Base-by-base conservation (phyloP, 2,329 filamentous ascomycete species). In the Emmonsia crescens region DNA sequence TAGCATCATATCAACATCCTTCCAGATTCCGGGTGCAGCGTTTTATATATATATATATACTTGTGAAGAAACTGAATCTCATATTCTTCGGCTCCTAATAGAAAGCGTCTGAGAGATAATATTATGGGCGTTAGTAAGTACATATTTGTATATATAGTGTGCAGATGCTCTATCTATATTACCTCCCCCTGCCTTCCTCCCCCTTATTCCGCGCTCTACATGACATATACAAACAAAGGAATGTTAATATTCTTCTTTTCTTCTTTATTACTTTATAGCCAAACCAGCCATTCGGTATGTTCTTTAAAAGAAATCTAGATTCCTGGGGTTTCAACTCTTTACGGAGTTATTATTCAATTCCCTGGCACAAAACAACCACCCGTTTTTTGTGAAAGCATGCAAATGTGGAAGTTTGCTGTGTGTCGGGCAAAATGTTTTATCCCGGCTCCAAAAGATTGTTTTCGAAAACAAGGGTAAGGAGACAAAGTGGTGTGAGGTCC, bases 251-350 rank as follows among this genome's bases (percentile, higher is more conserved):
- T n/a, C n/a, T n/a, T 55, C 10, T 38, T 55, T 40, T 36, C 29
- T 19, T 44, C 57, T 27, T 46, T n/a, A 10, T 46, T 1, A 14
- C 4, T n/a, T n/a, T 16, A 33, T 58, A 72, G 70, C 70, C 3
- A 66, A 66, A 1, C 71, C 71, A 0, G 67, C 68, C 0, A 71
- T 75, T 48, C 71, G 72, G 71, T 71, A 68, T 55, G 24, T 19
- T 51, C 2, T n/a, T n/a, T n/a, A n/a, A n/a, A 21, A 27, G 24
- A 19, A 27, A 27, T 27, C n/a, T 21, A 10, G 10, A 5, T 36
- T 9, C 33, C 33, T 10, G 6, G 3, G 5, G 33, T 8, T 36
- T 8, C 33, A 1, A 10, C 33, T 10, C 33, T 36, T 36, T 36
- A 9, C 33, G 1, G 1, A 36, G 33, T 36, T 36, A 36, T 36